phyloP scores from a whole-genome alignment of 1,284 basidiomycete genomes.

The Tilletiaria anomala region DNA sequence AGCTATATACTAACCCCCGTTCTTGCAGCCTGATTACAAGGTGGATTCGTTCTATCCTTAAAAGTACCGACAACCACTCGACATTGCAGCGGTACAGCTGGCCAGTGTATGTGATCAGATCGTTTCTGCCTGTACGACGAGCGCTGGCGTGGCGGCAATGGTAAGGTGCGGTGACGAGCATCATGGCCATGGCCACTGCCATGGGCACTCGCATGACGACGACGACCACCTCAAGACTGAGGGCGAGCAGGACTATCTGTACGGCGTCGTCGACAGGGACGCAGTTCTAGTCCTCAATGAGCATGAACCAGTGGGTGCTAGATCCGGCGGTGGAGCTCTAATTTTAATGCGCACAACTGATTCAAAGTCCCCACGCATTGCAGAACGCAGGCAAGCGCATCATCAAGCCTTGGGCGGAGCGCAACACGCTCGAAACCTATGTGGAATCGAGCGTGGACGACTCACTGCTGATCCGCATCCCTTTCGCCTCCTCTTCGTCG shows the following conservation, averaged over 20 bases:
- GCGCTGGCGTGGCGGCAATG: too few species aligned
- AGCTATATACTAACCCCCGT: too few species aligned
- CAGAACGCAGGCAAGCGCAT: slow-evolving; percentile 9
- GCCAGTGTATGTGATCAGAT: too few species aligned
- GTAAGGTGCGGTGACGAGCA: slow-evolving; percentile 19
- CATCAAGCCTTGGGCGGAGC: slow-evolving; percentile 24
- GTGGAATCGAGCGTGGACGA: slow-evolving; percentile 24
- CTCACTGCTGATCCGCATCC: slow-evolving; percentile 25
- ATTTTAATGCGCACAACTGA: neutral
- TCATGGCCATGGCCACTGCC: slow-evolving; percentile 13
- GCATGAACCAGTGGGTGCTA: slow-evolving; percentile 4
- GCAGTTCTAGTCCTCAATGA: slow-evolving; percentile 26
- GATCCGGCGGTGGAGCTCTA: neutral
- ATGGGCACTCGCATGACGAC: slow-evolving; percentile 17
- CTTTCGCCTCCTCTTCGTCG: slow-evolving; percentile 16
- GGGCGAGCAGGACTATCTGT: slow-evolving; percentile 29
- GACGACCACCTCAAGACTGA: slow-evolving; percentile 28
- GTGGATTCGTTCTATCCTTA: too few species aligned
- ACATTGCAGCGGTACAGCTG: too few species aligned
- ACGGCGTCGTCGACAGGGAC: slow-evolving; percentile 18
- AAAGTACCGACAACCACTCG: too few species aligned
- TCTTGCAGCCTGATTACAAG: too few species aligned
- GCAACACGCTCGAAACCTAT: slow-evolving; percentile 8
- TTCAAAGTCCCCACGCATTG: neutral
- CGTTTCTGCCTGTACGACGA: too few species aligned